These are phyloP conservation scores for Nannochloris sp. DNA, from an alignment of 139 green algal genomes.

Conservation along the genomic window DNA sequence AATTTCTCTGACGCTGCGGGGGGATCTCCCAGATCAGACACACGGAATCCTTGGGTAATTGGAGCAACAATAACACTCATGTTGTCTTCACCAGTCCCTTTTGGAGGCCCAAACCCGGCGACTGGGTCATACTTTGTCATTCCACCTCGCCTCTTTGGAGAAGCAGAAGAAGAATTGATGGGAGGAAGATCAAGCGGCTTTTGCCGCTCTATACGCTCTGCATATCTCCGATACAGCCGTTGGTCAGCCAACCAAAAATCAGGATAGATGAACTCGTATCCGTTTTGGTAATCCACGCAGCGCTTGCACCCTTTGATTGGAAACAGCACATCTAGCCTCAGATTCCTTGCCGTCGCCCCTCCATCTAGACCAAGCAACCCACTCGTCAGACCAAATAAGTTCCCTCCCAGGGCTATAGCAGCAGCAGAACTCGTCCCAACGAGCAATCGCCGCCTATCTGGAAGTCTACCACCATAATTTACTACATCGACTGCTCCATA, in stretches of 20 bases:
- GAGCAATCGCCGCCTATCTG: conserved; percentile 25
- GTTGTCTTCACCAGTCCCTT: conserved; percentile 81
- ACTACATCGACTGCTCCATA: conserved; percentile 33
- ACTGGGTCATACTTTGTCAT: conserved; percentile 46
- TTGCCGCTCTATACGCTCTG: conserved; percentile 51
- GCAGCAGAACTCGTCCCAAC: conserved; percentile 30
- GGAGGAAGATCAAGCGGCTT: conserved; percentile 53
- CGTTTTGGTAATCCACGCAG: conserved; percentile 57
- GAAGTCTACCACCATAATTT: conserved; percentile 41
- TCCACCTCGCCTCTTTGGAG: background rate
- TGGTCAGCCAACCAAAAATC: conserved; percentile 78
- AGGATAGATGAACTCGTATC: conserved; percentile 84
- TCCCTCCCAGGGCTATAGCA: conserved; percentile 63
- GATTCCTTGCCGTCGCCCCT: conserved; percentile 30
- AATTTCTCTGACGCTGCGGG: conserved; percentile 43
- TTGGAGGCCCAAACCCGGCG: conserved; percentile 74
- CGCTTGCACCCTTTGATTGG: conserved; percentile 67
- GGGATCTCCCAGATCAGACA: conserved; percentile 48
- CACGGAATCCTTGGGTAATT: conserved; percentile 62
- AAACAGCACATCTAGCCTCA: conserved; percentile 62
- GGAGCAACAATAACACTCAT: conserved; percentile 79
- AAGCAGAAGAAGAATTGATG: conserved; percentile 1
- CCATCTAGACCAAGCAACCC: conserved; percentile 61
- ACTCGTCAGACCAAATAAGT: conserved; percentile 69
- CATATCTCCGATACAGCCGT: conserved; percentile 55